Base-by-base conservation (phyloP, 129 eudicot genomes). In the Lactuca sativa region DNA sequence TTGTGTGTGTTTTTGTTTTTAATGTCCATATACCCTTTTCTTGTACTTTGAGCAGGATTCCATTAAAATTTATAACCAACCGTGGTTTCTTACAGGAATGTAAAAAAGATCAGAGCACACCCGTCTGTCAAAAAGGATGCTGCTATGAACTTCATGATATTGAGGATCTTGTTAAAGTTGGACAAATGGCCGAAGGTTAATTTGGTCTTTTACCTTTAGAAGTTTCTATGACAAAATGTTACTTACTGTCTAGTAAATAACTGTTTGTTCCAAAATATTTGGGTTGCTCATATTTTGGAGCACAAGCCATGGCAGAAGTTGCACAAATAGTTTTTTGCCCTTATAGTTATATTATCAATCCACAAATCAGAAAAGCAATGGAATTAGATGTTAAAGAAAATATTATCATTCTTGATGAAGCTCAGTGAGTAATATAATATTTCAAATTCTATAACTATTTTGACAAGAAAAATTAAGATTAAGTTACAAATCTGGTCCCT, bases 131-230 rank as follows among this genome's bases (percentile, higher is more conserved):
- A 51, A 89, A 70, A 81, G 98, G 98, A 21, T 96, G 98, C 65
- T 81, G 88, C 77, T 82, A 92, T 61, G 96, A 92, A 73, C 90
- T 81, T 69, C 96, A 92, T 79, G 98, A 92, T 76, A 89, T 92
- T 72, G 98, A 92, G 83, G 98, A 92, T 85, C 95, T 92, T 77
- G 69, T 92, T 38, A 92, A 89, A 79, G 81, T 92, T 76, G 98
- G 98, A 67, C 79, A 85, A 77, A 74, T 56, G 41, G 92, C 89
- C 12, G 83, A 92, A 92, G 98, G 98, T 92, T 34, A 9, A 41
- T 36, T 63, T 48, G 63, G 33, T 59, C 18, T 78, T 64, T 33
- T 25, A 72, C 62, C 66, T 44, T 30, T 18, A 63, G 31, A 44
- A 43, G 14, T 34, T 59, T 67, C 57, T 60, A 44, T 57, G 55